Conservation (phyloP, 495 filamentous ascomycete species). For the Xylaria scruposa region DNA sequence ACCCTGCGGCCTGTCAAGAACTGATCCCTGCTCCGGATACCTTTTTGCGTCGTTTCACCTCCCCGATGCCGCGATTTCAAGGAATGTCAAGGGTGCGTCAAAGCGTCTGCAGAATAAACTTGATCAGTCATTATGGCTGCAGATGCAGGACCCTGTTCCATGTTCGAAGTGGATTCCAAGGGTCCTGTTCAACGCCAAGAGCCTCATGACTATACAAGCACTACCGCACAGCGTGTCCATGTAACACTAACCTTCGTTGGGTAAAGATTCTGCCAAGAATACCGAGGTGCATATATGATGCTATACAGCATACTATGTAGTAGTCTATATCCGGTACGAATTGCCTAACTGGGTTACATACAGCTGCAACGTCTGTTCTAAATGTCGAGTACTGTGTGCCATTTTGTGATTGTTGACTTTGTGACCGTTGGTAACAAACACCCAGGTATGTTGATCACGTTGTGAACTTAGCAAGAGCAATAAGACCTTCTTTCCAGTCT, state of each 20-base stretch:
- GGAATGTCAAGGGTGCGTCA: conserved; percentile 9
- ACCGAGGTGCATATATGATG: background rate
- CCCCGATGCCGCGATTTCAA: background rate
- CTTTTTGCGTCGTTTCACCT: background rate
- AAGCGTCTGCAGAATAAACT: conserved; percentile 20
- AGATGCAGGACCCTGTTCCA: conserved; percentile 3
- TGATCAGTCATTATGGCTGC: background rate
- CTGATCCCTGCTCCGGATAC: background rate
- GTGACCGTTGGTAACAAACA: background rate
- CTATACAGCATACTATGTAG: background rate
- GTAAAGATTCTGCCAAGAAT: conserved; percentile 1
- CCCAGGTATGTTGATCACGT: background rate
- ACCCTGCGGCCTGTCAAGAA: background rate
- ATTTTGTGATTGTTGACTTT: background rate
- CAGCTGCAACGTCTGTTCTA: background rate
- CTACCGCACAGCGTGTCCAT: background rate
- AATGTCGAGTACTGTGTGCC: background rate
- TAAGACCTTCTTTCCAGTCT: background rate
- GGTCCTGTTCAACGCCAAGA: background rate
- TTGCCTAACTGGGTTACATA: background rate
- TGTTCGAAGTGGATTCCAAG: background rate
- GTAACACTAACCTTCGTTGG: background rate
- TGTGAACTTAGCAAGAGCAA: background rate
- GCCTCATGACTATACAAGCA: background rate
- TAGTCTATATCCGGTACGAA: background rate